phyloP scores from a whole-genome alignment of 2,329 filamentous ascomycete species.

The Biscogniauxia marginata region DNA sequence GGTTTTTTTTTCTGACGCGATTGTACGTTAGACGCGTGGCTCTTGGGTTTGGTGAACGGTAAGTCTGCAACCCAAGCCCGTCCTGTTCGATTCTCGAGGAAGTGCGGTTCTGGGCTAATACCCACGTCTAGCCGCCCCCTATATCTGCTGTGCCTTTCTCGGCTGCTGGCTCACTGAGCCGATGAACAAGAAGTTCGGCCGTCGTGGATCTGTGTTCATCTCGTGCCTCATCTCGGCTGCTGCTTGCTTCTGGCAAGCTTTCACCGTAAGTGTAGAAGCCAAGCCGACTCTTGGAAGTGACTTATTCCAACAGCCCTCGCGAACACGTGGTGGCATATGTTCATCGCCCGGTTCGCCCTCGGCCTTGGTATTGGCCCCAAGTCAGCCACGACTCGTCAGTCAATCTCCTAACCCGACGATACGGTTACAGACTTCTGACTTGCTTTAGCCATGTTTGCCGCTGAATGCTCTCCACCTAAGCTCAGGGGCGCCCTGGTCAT shows the following conservation, averaged over 20 bases:
- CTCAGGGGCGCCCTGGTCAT: constrained; percentile 70
- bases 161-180: constrained; percentile 75
- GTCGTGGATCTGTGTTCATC: constrained; percentile 69
- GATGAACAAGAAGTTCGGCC: constrained; percentile 68
- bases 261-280: constrained; percentile 48
- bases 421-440: neutral
- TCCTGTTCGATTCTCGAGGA: neutral
- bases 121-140: constrained; percentile 46
- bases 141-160: constrained; percentile 65
- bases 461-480: constrained; percentile 62
- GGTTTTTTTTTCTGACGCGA: constrained; percentile 6
- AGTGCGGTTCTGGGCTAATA: neutral
- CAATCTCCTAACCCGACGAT: neutral
- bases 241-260: constrained; percentile 51
- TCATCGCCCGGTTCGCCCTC: constrained; percentile 67
- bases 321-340: constrained; percentile 61
- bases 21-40: constrained; percentile 46
- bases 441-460: constrained; percentile 61
- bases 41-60: constrained; percentile 61
- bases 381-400: constrained; percentile 58
- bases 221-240: constrained; percentile 61
- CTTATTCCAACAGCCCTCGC: constrained; percentile 31
- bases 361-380: constrained; percentile 72
- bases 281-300: neutral
- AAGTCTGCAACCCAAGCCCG: constrained; percentile 1